A percentile compares a stretch with the other conserved stretches of the same genome.
Conservation (phyloP, 108 stramenopile genomes). For the Cyclotella distinguenda region DNA sequence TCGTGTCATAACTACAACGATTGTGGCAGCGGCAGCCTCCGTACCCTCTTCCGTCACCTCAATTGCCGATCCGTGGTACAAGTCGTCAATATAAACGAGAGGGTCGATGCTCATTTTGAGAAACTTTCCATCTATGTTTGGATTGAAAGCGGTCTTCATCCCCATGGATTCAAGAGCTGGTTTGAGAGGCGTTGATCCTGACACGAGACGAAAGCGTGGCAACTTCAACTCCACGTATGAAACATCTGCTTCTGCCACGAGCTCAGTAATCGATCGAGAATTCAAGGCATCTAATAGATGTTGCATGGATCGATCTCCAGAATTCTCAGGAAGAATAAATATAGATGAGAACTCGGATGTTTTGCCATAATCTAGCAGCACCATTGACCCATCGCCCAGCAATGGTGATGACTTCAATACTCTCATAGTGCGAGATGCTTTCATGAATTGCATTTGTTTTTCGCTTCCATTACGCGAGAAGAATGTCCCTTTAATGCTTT, state of each 20-base stretch:
- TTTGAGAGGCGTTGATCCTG: constrained; percentile 12
- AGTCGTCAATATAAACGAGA: constrained; percentile 18
- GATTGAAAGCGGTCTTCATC: constrained; percentile 17
- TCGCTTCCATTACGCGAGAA: not conserved
- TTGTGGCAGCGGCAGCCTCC: constrained; percentile 34
- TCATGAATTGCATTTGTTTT: constrained; percentile 20
- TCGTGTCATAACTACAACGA: constrained; percentile 1
- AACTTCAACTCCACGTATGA: constrained; percentile 15
- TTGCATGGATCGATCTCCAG: constrained; percentile 16
- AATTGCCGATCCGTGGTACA: constrained; percentile 26
- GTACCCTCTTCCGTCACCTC: constrained; percentile 45
- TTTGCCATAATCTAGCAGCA: constrained; percentile 35
- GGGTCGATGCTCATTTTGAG: constrained; percentile 24
- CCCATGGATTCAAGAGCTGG: constrained; percentile 18
- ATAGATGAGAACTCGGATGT: constrained; percentile 24
- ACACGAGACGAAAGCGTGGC: constrained; percentile 28
- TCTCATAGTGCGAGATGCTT: constrained; percentile 16
- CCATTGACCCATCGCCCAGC: constrained; percentile 18
- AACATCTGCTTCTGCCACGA: constrained; percentile 11
- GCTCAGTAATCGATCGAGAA: constrained; percentile 1
- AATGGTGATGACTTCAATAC: not conserved
- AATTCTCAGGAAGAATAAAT: constrained; percentile 25
- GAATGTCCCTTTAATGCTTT: constrained; percentile 11
- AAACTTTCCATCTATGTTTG: not conserved
- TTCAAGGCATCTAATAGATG: constrained; percentile 5